phyloP scores from a whole-genome alignment of 2,329 filamentous ascomycete genomes.

The Pseudogymnoascus sp. region DNA sequence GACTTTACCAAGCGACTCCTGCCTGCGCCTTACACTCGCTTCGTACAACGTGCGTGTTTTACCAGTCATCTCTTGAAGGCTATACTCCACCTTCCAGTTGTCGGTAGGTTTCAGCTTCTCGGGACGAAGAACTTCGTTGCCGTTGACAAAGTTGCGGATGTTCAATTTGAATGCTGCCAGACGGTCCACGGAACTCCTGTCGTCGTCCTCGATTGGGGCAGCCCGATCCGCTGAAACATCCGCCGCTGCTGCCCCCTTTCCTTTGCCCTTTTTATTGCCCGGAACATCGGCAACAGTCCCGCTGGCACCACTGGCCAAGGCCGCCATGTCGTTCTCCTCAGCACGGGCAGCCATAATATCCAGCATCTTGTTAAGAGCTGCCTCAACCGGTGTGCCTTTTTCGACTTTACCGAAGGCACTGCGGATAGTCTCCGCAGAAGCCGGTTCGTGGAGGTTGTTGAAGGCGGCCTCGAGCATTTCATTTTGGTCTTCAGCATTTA shows the following conservation, averaged over 20 bases:
- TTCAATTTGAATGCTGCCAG: conserved; percentile 37
- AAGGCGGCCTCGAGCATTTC: background rate
- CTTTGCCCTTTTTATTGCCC: background rate
- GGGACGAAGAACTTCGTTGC: conserved; percentile 53
- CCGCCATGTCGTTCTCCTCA: background rate
- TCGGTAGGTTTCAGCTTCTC: conserved; percentile 34
- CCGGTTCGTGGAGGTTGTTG: background rate
- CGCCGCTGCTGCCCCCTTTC: background rate
- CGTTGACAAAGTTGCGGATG: conserved; percentile 65
- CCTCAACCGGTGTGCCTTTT: background rate
- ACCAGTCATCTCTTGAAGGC: conserved; percentile 52
- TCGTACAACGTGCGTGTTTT: conserved; percentile 41
- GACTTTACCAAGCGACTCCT: conserved; percentile 32
- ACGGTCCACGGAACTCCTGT: background rate
- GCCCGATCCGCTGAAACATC: background rate
- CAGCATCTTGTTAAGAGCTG: background rate
- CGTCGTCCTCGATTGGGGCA: background rate
- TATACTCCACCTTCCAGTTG: conserved; percentile 71
- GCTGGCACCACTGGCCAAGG: background rate
- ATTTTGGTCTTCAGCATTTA: conserved; percentile 11
- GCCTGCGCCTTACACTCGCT: conserved; percentile 47
- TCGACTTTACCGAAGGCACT: background rate
- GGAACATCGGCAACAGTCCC: background rate
- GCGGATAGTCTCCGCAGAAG: background rate
- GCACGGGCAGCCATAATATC: background rate